These are phyloP conservation scores for Mimosa bimucronata DNA, from an alignment of 306 rosid genomes.

Conservation along the genomic window DNA sequence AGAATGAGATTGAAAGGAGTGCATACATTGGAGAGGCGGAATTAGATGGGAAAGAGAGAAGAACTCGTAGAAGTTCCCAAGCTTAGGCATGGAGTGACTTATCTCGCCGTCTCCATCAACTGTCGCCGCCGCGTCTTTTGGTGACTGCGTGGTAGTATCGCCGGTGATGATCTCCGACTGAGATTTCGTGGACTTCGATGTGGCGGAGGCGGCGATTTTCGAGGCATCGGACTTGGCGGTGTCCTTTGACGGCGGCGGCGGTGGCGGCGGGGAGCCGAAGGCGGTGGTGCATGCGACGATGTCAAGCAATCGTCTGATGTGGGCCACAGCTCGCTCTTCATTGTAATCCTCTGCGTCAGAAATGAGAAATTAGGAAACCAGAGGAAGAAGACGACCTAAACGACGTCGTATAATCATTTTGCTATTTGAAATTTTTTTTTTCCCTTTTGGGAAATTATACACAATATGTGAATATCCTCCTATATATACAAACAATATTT, in stretches of 20 bases:
- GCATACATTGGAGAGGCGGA: slow-evolving; percentile 92
- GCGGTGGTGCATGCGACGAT: slow-evolving; percentile 85
- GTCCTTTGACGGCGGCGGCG: slow-evolving; percentile 47
- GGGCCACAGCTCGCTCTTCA: slow-evolving; percentile 69
- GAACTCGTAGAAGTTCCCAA: slow-evolving; percentile 89
- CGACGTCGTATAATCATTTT: slow-evolving; percentile 40
- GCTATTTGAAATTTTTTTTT: no score
- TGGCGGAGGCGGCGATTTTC: slow-evolving; percentile 35
- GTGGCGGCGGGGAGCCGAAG: slow-evolving; percentile 58
- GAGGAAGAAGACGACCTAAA: not conserved
- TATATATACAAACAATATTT: no score
- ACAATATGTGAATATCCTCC: no score
- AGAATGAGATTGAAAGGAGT: slow-evolving; percentile 18
- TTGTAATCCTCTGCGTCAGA: slow-evolving; percentile 73
- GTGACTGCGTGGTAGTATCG: slow-evolving; percentile 23
- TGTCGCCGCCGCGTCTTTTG: slow-evolving; percentile 46
- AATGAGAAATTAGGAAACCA: not conserved
- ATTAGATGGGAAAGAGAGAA: slow-evolving; percentile 89
- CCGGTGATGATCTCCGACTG: slow-evolving; percentile 25
- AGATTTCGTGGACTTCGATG: slow-evolving; percentile 49
- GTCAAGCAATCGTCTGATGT: slow-evolving; percentile 81
- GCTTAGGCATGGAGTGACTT: slow-evolving; percentile 78
- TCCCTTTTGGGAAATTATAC: no score
- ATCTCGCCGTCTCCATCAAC: slow-evolving; percentile 66
- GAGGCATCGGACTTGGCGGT: slow-evolving; percentile 45